These are phyloP conservation scores for Trametes cubensis DNA, from an alignment of 768 basidiomycete genomes.

Conservation along the genomic window DNA sequence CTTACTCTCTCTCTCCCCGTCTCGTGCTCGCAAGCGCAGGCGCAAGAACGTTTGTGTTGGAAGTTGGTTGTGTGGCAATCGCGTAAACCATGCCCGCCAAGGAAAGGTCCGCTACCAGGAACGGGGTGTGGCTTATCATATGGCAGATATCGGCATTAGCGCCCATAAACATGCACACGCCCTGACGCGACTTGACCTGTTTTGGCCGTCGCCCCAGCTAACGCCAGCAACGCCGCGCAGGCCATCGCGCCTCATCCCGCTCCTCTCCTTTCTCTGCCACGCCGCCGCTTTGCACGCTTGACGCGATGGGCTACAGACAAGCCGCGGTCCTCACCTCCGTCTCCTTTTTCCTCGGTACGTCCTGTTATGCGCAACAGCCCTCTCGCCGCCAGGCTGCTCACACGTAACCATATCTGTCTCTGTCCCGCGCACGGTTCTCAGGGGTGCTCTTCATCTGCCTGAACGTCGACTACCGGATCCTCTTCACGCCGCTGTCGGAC, in stretches of 20 bases:
- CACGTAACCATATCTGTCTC: background rate
- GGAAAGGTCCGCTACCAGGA: background rate
- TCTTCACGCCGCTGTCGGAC: conserved; percentile 70
- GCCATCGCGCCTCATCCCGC: conserved; percentile 2
- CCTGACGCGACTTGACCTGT: conserved; percentile 7
- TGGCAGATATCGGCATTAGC: background rate
- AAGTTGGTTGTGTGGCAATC: too few relatives aligned
- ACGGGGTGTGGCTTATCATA: conserved; percentile 9
- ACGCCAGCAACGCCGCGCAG: conserved; percentile 15
- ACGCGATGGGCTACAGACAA: conserved; percentile 82
- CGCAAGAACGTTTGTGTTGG: too few relatives aligned
- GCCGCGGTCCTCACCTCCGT: conserved; percentile 86
- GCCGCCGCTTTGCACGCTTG: conserved; percentile 9
- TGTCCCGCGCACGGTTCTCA: conserved; percentile 31
- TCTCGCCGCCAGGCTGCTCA: conserved; percentile 13
- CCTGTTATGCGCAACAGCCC: conserved; percentile 26
- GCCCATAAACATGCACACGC: background rate
- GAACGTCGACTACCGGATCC: conserved; percentile 83
- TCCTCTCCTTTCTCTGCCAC: background rate
- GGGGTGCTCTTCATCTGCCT: conserved; percentile 84
- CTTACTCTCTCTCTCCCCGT: background rate
- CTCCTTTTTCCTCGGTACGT: conserved; percentile 86
- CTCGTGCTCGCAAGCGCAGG: too few relatives aligned
- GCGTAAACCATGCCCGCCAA: background rate
- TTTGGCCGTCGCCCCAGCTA: background rate